Base-by-base conservation (phyloP, 495 filamentous ascomycete genomes). In the Trichoderma virens region DNA sequence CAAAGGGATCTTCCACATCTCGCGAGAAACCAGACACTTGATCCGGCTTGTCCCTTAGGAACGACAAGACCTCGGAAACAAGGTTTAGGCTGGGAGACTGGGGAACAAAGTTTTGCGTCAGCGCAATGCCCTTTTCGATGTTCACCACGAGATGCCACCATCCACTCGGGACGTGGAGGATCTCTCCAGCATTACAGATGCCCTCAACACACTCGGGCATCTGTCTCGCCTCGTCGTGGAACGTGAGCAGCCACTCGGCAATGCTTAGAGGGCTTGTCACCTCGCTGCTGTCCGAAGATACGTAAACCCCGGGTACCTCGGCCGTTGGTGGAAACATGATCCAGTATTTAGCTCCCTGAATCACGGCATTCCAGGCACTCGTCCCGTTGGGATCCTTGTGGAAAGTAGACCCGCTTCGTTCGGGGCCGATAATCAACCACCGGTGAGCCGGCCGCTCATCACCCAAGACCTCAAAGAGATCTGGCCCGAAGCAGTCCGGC, bases 61-160 rank as follows among this genome's bases (percentile, higher is more conserved):
- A 98, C 16, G 86, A 85, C 65, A 98, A 74, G 0, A 90, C 92
- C 38, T 88, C 84, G 13, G 77, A 71, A 5, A 98, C 77, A 70
- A 92, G 90, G 27, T 65, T 35, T 6, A 65, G 30, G 20, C 54
- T 45, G 1, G 63, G 63, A 18, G 83, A 83, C 59, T 83, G 82
- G 0, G 94, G 93, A 8, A 98, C 88, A 71, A 98, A 98, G 72
- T 98, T 98, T 69, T 98, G 93, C 14, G 94, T 98, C 61, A 98
- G 84, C 20, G 94, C 94, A 65, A 97, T 88, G 14, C 90, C 87
- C 3, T 85, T 79, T 62, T 90, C 85, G 25, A 96, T 74, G 68
- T 98, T 98, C 30, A 98, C 88, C 25, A 98, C 94, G 35, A 97
- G 76, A 78, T 98, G 94, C 89, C 92, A 98, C 93, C 94, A 98